Base-by-base conservation (phyloP, 208 protist species). In the Crithidia fasciculata region DNA sequence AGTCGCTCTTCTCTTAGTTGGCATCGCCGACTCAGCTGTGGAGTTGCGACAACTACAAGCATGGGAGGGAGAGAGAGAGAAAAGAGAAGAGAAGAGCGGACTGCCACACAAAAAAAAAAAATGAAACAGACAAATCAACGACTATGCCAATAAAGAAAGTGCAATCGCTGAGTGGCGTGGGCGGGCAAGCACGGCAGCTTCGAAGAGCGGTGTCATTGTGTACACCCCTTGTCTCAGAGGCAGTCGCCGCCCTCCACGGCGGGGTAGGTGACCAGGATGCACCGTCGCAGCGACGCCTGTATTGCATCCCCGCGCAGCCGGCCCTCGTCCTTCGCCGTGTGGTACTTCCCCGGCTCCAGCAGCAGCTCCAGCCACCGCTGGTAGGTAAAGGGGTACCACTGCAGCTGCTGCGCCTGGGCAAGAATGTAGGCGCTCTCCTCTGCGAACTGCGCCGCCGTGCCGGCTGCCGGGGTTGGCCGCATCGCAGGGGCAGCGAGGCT, bases 391-490 rank as follows among this genome's bases (percentile, higher is more conserved):
- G 90, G 89, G 41, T 77, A 72, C 83, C 81, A 83, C 65, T 80
- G 82, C 61, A 90, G 78, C 70, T 84, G 78, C 68, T 75, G 62
- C 55, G 93, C 83, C 80, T 96, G 87, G 10, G 86, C 83, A 8
- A 94, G 2, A 8, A 96, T 72, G 66, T 96, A 96, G n/a, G 60
- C 66, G 70, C 88, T 95, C 66, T 96, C 90, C 78, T 95, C 85
- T 19, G 45, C 62, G 65, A 96, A 96, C 66, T 84, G 72, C 56
- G 78, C 78, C 1, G 72, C 67, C 15, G 83, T 85, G 56, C 83
- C 80, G 40, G 74, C 82, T 10, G 82, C 70, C 16, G 76, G 76
- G 10, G 75, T 64, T 5, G 76, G 49, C 2, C 60, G 79, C 5
- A 45, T 36, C 36, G 37, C 50, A 4, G 44, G 28, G 13, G 58